Percentiles rank a stretch among this genome's conserved stretches.
phyloP scores from a whole-genome alignment of 352 stramenopile species.

The Globisporangium ultimum region DNA sequence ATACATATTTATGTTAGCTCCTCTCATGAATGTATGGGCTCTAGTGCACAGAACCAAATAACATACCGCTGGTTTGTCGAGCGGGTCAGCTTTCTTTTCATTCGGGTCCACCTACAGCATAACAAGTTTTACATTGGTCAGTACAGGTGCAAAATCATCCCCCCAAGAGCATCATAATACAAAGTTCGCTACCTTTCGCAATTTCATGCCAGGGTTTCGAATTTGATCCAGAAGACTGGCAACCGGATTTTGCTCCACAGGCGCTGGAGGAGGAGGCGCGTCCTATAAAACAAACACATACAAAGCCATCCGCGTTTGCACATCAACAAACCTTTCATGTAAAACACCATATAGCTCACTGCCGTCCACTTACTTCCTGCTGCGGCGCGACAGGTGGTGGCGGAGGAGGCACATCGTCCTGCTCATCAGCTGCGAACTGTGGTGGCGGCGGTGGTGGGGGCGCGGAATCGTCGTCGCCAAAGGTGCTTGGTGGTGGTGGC shows the following conservation, averaged over 20 bases:
- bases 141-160: neutral
- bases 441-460: conserved; percentile 41
- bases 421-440: conserved; percentile 17
- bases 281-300: conserved; percentile 19
- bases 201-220: conserved; percentile 51
- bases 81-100: conserved; percentile 26
- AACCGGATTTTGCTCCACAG: conserved; percentile 24
- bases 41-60: neutral
- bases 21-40: too few species aligned
- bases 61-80: conserved; percentile 30
- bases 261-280: conserved; percentile 22
- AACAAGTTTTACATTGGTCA: too few species aligned
- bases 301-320: neutral
- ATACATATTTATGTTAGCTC: neutral
- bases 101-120: conserved; percentile 26
- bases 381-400: conserved; percentile 32
- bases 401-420: conserved; percentile 44
- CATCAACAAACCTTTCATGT: neutral
- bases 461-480: conserved; percentile 43
- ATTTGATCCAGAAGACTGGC: conserved; percentile 58
- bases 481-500: conserved; percentile 44
- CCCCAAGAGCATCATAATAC: neutral
- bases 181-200: conserved; percentile 37
- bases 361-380: conserved; percentile 24
- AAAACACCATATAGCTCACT: neutral